Evolutionary conservation across 2,329 filamentous ascomycete species (phyloP), one percentile per base, ranked within the genome.

Genomic region (Aspergillus ibericus): DNA sequence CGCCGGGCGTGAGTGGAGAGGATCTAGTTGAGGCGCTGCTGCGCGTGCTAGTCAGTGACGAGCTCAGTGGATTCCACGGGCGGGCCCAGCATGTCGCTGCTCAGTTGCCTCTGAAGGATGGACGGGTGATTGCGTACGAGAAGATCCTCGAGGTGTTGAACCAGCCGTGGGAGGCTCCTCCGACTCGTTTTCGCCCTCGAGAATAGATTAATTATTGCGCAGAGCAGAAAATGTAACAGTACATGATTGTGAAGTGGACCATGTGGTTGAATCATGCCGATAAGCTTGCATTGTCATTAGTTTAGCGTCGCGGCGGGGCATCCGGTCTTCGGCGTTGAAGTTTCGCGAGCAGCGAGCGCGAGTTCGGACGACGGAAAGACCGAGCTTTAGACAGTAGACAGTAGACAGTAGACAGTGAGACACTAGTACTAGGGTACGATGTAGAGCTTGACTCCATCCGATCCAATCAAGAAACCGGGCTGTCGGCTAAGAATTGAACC

Each of bases 1-100:
- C 76, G 1, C 77, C 79, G 0, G 59, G 59, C 0, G 69, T 71
- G 63, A 62, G 68, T 7, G 63, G 62, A 1, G 55, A 65, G 13
- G 68, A 70, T 4, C 58, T 78, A 3, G 59, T 61, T 5, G 46
- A 59, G 6, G 67, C 72, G 0, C 64, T 78, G 32, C 54, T 62
- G 4, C 57, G 46, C 10, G 59, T 65, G 46, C 32, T 67, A 16
- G 42, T 4, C 15, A 59, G 50, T n/a, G 57, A 56, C 13, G 50
- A 55, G 16, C 47, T 44, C 1, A 18, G 35, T 5, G 22, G 15
- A 2, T 56, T 67, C 22, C 50, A 38, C 15, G 54, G 58, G 27
- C 55, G 58, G 2, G 64, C 65, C 4, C 53, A 48, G 15, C 20
- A 16, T 8, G 56, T 67, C 18, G 52, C 61, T 5, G 34, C 42